Evolutionary conservation across 2,329 filamentous ascomycete genomes (phyloP).

Genomic region (Trichoderma breve): DNA sequence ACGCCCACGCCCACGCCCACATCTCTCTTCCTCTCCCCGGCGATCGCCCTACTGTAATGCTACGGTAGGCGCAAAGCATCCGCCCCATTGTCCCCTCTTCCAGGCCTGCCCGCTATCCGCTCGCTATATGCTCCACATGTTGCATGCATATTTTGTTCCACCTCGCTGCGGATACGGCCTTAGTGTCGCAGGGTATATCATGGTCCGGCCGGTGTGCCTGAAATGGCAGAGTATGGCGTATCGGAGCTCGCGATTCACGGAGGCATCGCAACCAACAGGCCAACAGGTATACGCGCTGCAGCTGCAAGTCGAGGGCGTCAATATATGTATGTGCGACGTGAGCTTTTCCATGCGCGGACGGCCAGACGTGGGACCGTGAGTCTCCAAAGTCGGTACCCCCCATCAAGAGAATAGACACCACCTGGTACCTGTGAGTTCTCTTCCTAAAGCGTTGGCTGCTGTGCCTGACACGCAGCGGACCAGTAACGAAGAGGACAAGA

Average conservation of each 20-base stretch:
- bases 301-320: background rate
- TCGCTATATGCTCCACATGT: constrained; percentile 2
- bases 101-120: constrained; percentile 11
- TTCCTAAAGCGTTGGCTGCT: background rate
- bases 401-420: background rate
- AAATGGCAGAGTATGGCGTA: background rate
- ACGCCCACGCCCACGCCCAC: constrained; percentile 3
- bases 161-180: background rate
- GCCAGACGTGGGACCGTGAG: background rate
- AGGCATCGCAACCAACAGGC: background rate
- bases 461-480: constrained; percentile 14
- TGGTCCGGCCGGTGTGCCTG: background rate
- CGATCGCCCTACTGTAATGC: constrained; percentile 12
- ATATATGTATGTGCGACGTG: background rate
- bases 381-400: background rate
- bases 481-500: background rate
- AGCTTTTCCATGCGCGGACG: background rate
- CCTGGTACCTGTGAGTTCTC: background rate
- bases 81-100: constrained; percentile 10
- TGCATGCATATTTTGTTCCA: constrained; percentile 8
- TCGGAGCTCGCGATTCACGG: background rate
- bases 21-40: constrained; percentile 12
- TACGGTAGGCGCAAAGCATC: constrained; percentile 2
- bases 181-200: background rate
- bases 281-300: background rate